Base-by-base conservation (phyloP, 257 asterid genomes). In the Solanum corneliomulleri region DNA sequence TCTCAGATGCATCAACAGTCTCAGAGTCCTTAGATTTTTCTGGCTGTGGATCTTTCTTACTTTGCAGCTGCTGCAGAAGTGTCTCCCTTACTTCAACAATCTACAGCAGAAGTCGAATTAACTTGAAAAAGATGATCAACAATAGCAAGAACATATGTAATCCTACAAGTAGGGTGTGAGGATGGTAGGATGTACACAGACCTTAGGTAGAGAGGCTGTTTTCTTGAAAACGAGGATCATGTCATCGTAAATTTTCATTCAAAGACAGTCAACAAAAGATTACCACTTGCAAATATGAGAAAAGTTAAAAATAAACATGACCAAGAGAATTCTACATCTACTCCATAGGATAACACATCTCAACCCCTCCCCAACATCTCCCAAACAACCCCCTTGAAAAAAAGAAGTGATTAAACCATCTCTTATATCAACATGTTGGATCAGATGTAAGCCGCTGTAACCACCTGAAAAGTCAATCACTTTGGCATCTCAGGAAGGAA, bases 1-100 rank as follows among this genome's bases (percentile, higher is more conserved):
- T 71, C 23, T 60, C 29, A 82, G 83, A 56, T 5, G 86, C 44
- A 84, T 87, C 91, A 86, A 89, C 88, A 66, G 87, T 86, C 78
- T 88, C 86, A 4, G 91, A 89, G 69, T 85, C 86, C 39, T 87
- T 94, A 20, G 94, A 86, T 74, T 89, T 81, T 86, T 85, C 91
- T 41, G 86, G 87, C 81, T 81, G 78, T 47, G 90, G 88, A 18
- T 87, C 89, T 47, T 82, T 90, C 89, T 93, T 91, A 56, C 87
- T 87, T 81, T 89, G 92, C 88, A 95, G 90, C 88, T 93, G 90
- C 86, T 85, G 90, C 84, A 95, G 71, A 87, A 95, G 98, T 35
- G 92, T 89, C 88, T 93, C 98, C 88, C 98, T 93, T 70, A 88
- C 92, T 86, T 91, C 91, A 56, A 92, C 89, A 72, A 94, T 90